Percentiles rank a stretch among this genome's conserved stretches.
Evolutionary conservation across 257 asterid species (phyloP).

Genomic region (Capsicum rhomboideum): DNA sequence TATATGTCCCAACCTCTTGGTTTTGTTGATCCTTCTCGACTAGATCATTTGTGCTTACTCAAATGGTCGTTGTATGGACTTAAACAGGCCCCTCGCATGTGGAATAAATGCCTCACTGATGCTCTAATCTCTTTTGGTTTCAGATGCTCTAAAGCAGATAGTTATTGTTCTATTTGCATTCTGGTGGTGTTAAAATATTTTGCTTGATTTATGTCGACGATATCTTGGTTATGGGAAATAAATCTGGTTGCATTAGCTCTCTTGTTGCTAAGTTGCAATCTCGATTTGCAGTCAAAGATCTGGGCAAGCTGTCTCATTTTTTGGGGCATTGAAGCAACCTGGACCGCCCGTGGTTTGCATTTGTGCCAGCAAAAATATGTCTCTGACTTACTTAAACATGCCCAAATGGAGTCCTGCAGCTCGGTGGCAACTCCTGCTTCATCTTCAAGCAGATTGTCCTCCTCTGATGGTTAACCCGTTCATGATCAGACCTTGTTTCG

Average conservation of each 20-base stretch:
- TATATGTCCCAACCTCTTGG: no score
- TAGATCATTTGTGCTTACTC: no score
- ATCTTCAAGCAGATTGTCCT: neutral
- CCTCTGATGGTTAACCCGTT: neutral
- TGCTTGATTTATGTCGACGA: neutral
- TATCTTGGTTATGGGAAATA: neutral
- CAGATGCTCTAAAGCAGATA: no score
- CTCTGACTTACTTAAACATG: neutral
- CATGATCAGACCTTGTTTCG: neutral
- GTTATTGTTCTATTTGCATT: no score
- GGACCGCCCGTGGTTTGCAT: neutral
- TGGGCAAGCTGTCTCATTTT: neutral
- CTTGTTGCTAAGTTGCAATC: neutral
- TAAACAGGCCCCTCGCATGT: no score
- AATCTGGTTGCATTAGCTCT: neutral
- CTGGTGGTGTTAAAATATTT: no score
- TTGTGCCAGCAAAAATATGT: neutral
- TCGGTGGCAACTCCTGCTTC: neutral
- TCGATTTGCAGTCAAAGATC: neutral
- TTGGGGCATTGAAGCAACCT: neutral
- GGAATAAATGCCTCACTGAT: no score
- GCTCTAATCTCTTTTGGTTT: no score
- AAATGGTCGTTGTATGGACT: no score
- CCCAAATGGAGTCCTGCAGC: neutral
- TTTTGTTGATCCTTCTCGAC: no score